Evolutionary conservation across 768 basidiomycete genomes (phyloP), one percentile per base, ranked within the genome.

Genomic region (Tylopilus subfusipes): DNA sequence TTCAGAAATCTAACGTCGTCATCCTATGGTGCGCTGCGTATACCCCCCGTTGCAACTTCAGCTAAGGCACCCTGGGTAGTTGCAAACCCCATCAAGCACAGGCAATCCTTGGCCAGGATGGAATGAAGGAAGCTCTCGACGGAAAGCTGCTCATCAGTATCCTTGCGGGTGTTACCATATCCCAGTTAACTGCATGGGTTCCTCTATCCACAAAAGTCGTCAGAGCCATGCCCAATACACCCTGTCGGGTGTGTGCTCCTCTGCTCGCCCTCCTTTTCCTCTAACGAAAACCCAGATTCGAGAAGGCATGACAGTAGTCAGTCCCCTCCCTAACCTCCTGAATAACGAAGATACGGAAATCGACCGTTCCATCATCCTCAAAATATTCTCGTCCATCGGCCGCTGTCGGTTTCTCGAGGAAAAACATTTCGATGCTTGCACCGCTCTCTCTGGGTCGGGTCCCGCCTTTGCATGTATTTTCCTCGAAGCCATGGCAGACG

Each of bases 391-490:
- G 19, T 95, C 97, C 33, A 96, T 98, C 64, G 97, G 97, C 38
- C 84, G 90, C 25, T 96, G 93, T 70, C 86, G 93, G 18, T 94
- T 97, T 79, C 81, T 99, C 31, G 96, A 98, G 49, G 97, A 99
- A 72, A 98, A 95, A 70, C 90, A 98, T 70, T 99, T 99, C 63
- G 96, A 99, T 73, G 95, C 96, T 5, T 97, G 93, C 68, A 99
- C 97, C 0, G 97, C 97, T 12, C 79, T 99, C 4, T 93, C 91
- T 16, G 97, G 95, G 0, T 93, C 93, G 8, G 97, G 97, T 0
- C 97, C 97, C 36, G 97, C 97, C 0, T 98, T 99, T 71, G 94
- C 93, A 1, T 94, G 93, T 61, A 85, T 98, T 46, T 93, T 98
- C 64, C 78, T 99, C 58, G 97, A 99, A 71, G 96, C 97, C 0